Conservation (phyloP, 169 alveolate genomes). For the Theileria sp. region DNA sequence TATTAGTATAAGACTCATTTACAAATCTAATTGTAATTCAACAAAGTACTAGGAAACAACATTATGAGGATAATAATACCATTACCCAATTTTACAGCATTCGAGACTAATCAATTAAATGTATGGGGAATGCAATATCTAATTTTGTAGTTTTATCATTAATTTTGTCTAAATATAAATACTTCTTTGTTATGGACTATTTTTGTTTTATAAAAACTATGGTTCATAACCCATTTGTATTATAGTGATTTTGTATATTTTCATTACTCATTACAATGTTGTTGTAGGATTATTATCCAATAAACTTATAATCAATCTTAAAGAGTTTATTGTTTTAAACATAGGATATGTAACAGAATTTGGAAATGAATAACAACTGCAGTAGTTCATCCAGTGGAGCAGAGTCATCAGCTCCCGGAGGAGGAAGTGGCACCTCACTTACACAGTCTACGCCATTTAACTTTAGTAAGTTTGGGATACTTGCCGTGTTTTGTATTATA, state of each 20-base stretch:
- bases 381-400: no score
- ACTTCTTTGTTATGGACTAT: not conserved
- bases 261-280: not conserved
- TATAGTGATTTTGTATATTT: not conserved
- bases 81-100: not conserved
- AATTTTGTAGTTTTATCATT: not conserved
- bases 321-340: not conserved
- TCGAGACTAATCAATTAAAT: not conserved
- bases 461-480: conserved; percentile 18
- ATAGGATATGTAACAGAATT: not conserved
- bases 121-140: not conserved
- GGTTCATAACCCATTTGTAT: not conserved
- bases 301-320: no score
- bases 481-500: conserved; percentile 36
- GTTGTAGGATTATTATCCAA: not conserved
- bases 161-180: not conserved
- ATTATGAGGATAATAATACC: not conserved
- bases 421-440: not conserved
- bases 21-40: not conserved
- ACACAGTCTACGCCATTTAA: conserved; percentile 42
- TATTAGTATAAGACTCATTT: not conserved
- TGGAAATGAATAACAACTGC: no score
- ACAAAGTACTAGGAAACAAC: not conserved
- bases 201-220: not conserved
- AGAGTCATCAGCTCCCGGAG: not conserved